phyloP scores from a whole-genome alignment of 345 rosid genomes.

The Punica granatum region DNA sequence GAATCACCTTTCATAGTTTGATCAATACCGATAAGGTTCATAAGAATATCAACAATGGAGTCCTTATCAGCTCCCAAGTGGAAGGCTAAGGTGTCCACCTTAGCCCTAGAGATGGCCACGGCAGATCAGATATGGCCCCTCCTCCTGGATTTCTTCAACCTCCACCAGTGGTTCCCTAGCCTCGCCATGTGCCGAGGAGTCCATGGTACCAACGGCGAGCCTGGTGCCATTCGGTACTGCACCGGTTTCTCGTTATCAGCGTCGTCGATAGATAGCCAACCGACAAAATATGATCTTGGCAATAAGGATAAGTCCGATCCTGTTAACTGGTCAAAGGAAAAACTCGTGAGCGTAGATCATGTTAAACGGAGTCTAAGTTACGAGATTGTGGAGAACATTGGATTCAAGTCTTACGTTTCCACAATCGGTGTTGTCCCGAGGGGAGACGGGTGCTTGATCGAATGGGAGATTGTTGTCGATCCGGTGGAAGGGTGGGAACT shows the following conservation, averaged over 20 bases:
- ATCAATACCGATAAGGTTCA: too few species aligned
- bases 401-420: conserved; percentile 45
- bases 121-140: conserved; percentile 46
- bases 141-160: conserved; percentile 47
- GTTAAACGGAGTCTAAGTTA: conserved; percentile 22
- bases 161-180: conserved; percentile 38
- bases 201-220: conserved; percentile 49
- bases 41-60: too few species aligned
- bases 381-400: conserved; percentile 57
- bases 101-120: conserved; percentile 20
- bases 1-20: too few species aligned
- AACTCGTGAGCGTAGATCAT: conserved; percentile 34
- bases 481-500: conserved; percentile 41
- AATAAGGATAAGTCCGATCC: neutral
- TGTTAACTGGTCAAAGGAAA: conserved; percentile 46
- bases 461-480: conserved; percentile 51
- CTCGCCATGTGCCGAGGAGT: conserved; percentile 34
- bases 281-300: too few species aligned
- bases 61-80: conserved; percentile 24
- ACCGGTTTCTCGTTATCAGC: conserved; percentile 31
- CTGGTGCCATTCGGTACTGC: conserved; percentile 48
- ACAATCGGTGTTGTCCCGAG: conserved; percentile 31
- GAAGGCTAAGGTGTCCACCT: conserved; percentile 38
- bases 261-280: neutral
- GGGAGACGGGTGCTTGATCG: conserved; percentile 36